Conservation (phyloP, 2,329 filamentous ascomycete species). For the Chalaropsis ovoidea region DNA sequence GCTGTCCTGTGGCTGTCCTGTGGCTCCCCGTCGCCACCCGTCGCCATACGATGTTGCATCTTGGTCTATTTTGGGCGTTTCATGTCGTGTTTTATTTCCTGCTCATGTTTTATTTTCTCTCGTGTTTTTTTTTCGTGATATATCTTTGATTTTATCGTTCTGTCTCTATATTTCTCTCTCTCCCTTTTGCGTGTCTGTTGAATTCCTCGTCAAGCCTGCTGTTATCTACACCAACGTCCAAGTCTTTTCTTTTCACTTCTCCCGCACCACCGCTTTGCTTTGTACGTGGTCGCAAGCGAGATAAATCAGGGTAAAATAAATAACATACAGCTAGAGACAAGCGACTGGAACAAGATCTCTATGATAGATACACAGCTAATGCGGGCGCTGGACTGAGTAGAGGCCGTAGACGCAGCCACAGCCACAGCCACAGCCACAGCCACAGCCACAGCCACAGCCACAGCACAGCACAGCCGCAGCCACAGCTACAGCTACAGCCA, state of each 20-base stretch:
- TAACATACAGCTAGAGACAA: constrained; percentile 3
- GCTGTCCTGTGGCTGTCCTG: not conserved
- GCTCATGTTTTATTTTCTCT: constrained; percentile 12
- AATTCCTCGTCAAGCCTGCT: not conserved
- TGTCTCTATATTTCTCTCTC: constrained; percentile 12
- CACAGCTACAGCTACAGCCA: no score
- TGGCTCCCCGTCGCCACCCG: not conserved
- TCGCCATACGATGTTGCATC: constrained; percentile 1
- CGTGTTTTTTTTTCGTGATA: constrained; percentile 8
- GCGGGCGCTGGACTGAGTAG: no score
- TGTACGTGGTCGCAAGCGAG: no score
- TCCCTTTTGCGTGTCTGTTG: not conserved
- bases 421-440: no score
- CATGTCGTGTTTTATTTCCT: constrained; percentile 4
- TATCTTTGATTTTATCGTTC: not conserved
- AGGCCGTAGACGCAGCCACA: no score
- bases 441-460: no score
- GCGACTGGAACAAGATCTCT: constrained; percentile 5
- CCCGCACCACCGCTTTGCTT: no score
- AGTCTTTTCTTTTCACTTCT: no score
- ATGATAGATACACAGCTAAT: constrained; percentile 1
- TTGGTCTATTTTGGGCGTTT: constrained; percentile 18
- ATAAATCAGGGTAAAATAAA: not conserved
- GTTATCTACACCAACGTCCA: no score
- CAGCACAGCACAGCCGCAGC: no score